Evolutionary conservation across 176 grass and related monocot genomes (phyloP).

Genomic region (Elaeis guineensis): DNA sequence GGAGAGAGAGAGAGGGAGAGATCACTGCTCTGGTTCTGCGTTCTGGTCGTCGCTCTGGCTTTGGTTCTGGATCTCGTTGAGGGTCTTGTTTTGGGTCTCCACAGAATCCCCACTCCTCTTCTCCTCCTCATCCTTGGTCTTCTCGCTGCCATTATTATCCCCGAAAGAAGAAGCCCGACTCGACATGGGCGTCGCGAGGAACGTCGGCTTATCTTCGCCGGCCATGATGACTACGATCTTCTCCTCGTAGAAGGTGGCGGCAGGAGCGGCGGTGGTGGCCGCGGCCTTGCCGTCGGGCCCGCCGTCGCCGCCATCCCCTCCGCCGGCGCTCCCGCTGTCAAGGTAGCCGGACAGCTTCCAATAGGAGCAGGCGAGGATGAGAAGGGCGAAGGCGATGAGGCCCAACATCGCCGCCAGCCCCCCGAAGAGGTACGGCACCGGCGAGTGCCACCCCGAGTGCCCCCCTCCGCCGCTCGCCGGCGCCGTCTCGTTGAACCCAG

Average conservation of each 20-base stretch:
- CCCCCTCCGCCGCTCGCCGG: slow-evolving; percentile 15
- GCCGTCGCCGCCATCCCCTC: neutral
- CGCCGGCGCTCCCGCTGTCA: slow-evolving; percentile 31
- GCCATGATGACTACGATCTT: slow-evolving; percentile 98
- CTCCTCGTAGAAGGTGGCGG: slow-evolving; percentile 50
- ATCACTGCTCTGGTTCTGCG: no score
- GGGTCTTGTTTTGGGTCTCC: slow-evolving; percentile 16
- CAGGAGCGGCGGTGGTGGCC: slow-evolving; percentile 15
- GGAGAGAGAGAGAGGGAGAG: no score
- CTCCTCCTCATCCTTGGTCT: slow-evolving; percentile 22
- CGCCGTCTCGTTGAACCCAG: slow-evolving; percentile 52
- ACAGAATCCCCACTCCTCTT: slow-evolving; percentile 22
- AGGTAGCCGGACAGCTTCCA: slow-evolving; percentile 83
- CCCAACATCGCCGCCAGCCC: slow-evolving; percentile 85
- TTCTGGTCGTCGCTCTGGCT: no score
- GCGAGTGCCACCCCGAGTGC: slow-evolving; percentile 85
- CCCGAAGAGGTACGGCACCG: slow-evolving; percentile 92
- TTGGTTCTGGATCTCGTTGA: slow-evolving; percentile 9
- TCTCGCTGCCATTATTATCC: slow-evolving; percentile 26
- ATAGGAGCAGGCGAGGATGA: slow-evolving; percentile 93
- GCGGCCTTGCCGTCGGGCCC: slow-evolving; percentile 26
- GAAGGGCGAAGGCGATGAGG: slow-evolving; percentile 82
- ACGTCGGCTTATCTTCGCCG: slow-evolving; percentile 81
- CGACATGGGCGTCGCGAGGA: slow-evolving; percentile 75
- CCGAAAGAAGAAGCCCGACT: slow-evolving; percentile 71